Evolutionary conservation across 1,139 yeast species (phyloP).

Genomic region (Yamadazyma membranifaciens): DNA sequence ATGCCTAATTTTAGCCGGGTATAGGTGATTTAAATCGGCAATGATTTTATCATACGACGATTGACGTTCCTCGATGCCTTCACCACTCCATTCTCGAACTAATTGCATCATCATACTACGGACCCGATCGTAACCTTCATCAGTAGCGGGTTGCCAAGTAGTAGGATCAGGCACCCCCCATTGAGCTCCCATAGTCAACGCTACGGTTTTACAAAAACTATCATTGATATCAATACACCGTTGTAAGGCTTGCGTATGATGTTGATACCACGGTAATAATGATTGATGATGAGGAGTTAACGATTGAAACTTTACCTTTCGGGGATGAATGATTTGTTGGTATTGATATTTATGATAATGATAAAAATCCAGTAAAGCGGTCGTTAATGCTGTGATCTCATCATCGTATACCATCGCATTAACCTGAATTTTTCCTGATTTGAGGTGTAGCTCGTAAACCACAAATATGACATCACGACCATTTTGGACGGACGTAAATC

Average conservation of each 20-base stretch:
- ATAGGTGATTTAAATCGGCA: conserved; percentile 34
- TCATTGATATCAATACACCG: conserved; percentile 51
- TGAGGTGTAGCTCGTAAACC: not conserved
- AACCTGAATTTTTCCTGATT: conserved; percentile 15
- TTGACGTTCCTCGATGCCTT: conserved; percentile 55
- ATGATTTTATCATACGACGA: conserved; percentile 42
- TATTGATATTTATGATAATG: conserved; percentile 35
- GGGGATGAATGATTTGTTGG: conserved; percentile 35
- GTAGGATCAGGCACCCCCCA: conserved; percentile 53
- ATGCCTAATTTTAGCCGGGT: conserved; percentile 43
- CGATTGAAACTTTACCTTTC: conserved; percentile 26
- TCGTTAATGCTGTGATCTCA: conserved; percentile 38
- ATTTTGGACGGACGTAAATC: conserved; percentile 10
- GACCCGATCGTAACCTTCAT: conserved; percentile 59
- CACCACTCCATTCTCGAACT: conserved; percentile 73
- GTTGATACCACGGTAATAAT: conserved; percentile 52
- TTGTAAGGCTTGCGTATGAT: conserved; percentile 43
- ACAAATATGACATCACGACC: conserved; percentile 7
- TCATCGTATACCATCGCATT: conserved; percentile 16
- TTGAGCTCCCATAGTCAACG: conserved; percentile 43
- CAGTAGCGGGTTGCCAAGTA: conserved; percentile 46
- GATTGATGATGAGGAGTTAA: conserved; percentile 40
- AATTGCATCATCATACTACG: conserved; percentile 61
- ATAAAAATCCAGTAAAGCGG: conserved; percentile 38
- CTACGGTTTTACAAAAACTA: conserved; percentile 46